These are phyloP conservation scores for Capronia americana DNA, from an alignment of 2,329 filamentous ascomycete genomes.

Conservation along the genomic window DNA sequence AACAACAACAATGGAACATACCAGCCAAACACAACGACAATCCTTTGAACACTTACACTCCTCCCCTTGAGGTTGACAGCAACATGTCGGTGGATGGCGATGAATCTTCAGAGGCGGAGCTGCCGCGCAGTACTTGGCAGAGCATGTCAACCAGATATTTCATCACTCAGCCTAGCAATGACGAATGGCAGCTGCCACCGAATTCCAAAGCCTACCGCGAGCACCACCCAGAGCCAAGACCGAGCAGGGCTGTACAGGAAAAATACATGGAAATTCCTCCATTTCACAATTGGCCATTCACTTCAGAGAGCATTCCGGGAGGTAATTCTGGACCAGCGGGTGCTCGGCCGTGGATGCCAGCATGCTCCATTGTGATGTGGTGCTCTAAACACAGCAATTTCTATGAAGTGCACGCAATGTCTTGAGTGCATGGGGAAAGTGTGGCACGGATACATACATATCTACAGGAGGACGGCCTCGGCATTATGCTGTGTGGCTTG, in stretches of 20 bases:
- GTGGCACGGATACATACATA: slow-evolving; percentile 11
- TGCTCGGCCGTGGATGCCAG: slow-evolving; percentile 33
- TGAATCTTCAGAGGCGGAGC: slow-evolving; percentile 9
- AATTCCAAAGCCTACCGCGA: slow-evolving; percentile 34
- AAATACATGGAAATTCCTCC: slow-evolving; percentile 37
- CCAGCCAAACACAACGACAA: not conserved
- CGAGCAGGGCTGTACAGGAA: slow-evolving; percentile 21
- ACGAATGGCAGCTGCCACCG: slow-evolving; percentile 32
- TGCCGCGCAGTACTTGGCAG: slow-evolving; percentile 33
- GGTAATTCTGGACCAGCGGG: slow-evolving; percentile 11
- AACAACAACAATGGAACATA: slow-evolving; percentile 33
- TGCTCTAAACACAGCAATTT: slow-evolving; percentile 33
- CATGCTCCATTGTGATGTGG: slow-evolving; percentile 35
- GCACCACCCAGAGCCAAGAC: slow-evolving; percentile 22
- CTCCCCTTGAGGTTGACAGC: slow-evolving; percentile 25
- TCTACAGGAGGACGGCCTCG: not conserved
- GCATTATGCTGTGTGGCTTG: not conserved
- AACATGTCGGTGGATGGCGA: slow-evolving; percentile 25
- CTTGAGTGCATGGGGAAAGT: slow-evolving; percentile 13
- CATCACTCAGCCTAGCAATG: slow-evolving; percentile 31
- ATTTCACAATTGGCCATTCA: slow-evolving; percentile 34
- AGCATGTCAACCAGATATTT: slow-evolving; percentile 33
- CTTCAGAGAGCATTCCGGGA: slow-evolving; percentile 28
- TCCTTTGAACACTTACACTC: slow-evolving; percentile 20
- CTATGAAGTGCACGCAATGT: slow-evolving; percentile 35